A percentile compares a stretch with the other conserved stretches of the same genome.
Evolutionary conservation across 2,329 filamentous ascomycete genomes (phyloP).

Genomic region (Colletotrichum somersetense): DNA sequence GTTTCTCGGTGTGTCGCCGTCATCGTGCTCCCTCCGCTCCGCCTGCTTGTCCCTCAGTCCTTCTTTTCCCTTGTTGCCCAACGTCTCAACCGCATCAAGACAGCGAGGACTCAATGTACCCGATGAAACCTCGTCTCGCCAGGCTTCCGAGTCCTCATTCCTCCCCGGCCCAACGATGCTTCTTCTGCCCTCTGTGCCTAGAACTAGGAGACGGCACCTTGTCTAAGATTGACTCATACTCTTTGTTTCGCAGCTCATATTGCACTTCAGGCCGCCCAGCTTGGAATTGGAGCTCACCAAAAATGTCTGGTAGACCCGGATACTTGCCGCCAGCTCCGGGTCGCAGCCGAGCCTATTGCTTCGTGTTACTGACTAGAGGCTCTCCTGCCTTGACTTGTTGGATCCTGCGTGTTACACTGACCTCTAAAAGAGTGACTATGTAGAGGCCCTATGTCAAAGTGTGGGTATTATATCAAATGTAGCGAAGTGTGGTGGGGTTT

Average conservation of each 20-base stretch:
- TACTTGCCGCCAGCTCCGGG: neutral
- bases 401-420: neutral
- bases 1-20: constrained; percentile 17
- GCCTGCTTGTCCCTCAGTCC: neutral
- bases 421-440: no score
- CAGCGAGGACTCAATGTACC: neutral
- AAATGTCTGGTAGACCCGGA: constrained; percentile 5
- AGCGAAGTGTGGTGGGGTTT: no score
- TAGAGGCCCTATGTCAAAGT: no score
- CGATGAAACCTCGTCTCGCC: neutral
- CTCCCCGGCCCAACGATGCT: neutral
- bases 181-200: neutral
- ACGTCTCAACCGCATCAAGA: neutral
- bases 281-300: neutral
- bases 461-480: no score
- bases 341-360: neutral
- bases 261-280: neutral
- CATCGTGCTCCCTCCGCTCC: neutral
- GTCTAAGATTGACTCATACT: neutral
- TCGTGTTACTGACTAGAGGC: neutral
- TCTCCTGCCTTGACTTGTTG: neutral
- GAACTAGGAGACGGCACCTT: neutral
- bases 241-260: no score
- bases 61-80: neutral
- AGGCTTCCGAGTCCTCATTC: neutral